phyloP scores from a whole-genome alignment of 129 eudicot species.

The Tagetes patula region DNA sequence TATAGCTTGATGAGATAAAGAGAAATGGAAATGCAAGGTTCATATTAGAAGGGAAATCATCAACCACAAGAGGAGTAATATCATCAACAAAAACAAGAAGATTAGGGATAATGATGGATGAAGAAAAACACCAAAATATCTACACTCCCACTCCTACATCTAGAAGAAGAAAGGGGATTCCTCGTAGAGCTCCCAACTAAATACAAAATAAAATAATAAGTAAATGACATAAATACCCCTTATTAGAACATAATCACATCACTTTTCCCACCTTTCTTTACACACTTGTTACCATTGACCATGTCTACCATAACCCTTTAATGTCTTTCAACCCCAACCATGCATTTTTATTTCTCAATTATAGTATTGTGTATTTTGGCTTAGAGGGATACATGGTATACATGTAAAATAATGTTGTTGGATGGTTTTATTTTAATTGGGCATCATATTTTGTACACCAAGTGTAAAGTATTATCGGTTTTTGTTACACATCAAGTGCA shows the following conservation, averaged over 20 bases:
- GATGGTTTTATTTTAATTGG: conserved; percentile 22
- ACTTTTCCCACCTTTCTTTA: conserved; percentile 17
- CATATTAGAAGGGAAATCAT: conserved; percentile 50
- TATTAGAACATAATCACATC: conserved; percentile 16
- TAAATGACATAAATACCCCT: conserved; percentile 30
- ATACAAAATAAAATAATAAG: conserved; percentile 20
- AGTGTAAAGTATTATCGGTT: conserved; percentile 4
- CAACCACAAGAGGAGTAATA: conserved; percentile 15
- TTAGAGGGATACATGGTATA: conserved; percentile 23
- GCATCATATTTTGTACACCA: conserved; percentile 14
- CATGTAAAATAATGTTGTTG: conserved; percentile 29
- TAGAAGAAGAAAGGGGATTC: conserved; percentile 96
- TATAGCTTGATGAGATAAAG: conserved; percentile 74
- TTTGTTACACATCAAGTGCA: background rate
- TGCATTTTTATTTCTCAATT: conserved; percentile 17
- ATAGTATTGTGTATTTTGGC: conserved; percentile 21
- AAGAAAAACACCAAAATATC: conserved; percentile 74
- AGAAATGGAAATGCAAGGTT: conserved; percentile 84
- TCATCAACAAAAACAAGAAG: conserved; percentile 38
- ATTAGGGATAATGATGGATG: conserved; percentile 34
- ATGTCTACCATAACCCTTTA: conserved; percentile 19
- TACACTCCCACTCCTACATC: conserved; percentile 73
- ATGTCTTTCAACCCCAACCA: conserved; percentile 27
- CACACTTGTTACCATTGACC: conserved; percentile 36
- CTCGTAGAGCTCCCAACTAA: conserved; percentile 80